Evolutionary conservation across 805 yeast species (phyloP).

Genomic region (Ogataea wickerhamii): DNA sequence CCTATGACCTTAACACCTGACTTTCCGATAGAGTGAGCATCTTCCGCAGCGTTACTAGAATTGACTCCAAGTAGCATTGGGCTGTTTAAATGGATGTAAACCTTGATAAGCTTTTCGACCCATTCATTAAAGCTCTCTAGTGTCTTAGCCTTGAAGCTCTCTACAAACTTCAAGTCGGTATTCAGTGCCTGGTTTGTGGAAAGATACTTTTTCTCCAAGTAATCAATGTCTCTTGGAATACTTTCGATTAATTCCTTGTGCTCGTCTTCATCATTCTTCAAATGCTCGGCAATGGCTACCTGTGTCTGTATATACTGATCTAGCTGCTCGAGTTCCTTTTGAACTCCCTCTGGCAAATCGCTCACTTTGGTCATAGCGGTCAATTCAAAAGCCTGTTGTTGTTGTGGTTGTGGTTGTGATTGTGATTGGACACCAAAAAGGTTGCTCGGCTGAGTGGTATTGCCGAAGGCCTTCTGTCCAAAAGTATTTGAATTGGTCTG

Average conservation of each 20-base stretch:
- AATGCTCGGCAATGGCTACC: conserved; percentile 64
- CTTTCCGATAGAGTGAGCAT: conserved; percentile 19
- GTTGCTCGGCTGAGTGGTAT: conserved; percentile 10
- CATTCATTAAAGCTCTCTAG: conserved; percentile 35
- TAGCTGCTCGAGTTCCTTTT: conserved; percentile 63
- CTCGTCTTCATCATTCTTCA: conserved; percentile 56
- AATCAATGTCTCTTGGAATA: conserved; percentile 69
- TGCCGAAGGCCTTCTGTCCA: conserved; percentile 1
- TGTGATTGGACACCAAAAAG: conserved; percentile 30
- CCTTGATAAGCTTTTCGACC: conserved; percentile 37
- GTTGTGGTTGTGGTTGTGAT: too few relatives aligned
- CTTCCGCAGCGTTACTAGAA: conserved; percentile 18
- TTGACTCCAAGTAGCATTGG: conserved; percentile 28
- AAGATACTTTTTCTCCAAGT: conserved; percentile 55
- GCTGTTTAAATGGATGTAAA: conserved; percentile 34
- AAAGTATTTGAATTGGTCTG: conserved; percentile 5
- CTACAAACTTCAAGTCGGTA: conserved; percentile 45
- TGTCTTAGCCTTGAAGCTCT: conserved; percentile 39
- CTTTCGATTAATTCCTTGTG: conserved; percentile 64
- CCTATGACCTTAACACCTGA: conserved; percentile 28
- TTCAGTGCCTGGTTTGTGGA: conserved; percentile 62
- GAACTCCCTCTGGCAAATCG: conserved; percentile 69
- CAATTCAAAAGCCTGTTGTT: conserved; percentile 46
- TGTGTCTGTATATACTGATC: conserved; percentile 73
- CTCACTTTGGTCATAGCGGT: conserved; percentile 74